These are phyloP conservation scores for Stephania cephalantha DNA, from an alignment of 164 flowering plant species.

Conservation along the genomic window DNA sequence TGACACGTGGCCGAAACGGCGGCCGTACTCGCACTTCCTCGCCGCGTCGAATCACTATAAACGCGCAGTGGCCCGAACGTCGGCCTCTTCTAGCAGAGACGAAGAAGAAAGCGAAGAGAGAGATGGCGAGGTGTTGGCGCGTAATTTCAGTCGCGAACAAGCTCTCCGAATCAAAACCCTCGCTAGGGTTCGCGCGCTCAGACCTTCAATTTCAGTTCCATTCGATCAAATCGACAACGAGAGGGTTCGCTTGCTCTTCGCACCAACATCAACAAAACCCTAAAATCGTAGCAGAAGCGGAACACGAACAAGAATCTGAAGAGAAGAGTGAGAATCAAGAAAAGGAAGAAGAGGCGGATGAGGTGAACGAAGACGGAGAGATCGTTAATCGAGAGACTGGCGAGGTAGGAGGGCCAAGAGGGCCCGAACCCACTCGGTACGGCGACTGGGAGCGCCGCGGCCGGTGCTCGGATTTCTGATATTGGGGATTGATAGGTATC, in stretches of 20 bases:
- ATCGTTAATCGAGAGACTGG: slow-evolving; percentile 35
- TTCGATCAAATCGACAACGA: neutral
- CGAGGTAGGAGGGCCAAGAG: slow-evolving; percentile 59
- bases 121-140: slow-evolving; percentile 21
- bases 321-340: neutral
- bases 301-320: neutral
- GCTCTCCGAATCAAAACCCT: slow-evolving; percentile 6
- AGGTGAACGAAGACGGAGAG: slow-evolving; percentile 12
- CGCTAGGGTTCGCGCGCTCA: slow-evolving; percentile 1
- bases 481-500: neutral
- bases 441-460: slow-evolving; percentile 73
- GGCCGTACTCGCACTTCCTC: too few relatives aligned
- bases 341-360: slow-evolving; percentile 4
- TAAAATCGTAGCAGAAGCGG: slow-evolving; percentile 19
- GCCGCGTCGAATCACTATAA: too few relatives aligned
- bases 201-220: neutral
- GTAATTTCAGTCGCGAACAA: slow-evolving; percentile 13
- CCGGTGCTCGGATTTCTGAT: slow-evolving; percentile 61
- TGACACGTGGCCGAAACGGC: too few relatives aligned
- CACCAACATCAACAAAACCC: slow-evolving; percentile 9
- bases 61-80: neutral
- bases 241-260: slow-evolving; percentile 14
- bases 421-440: slow-evolving; percentile 62
- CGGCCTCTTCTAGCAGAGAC: neutral
- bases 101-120: neutral